Evolutionary conservation across 2,329 filamentous ascomycete genomes (phyloP).

Genomic region (Aureobasidium zeae): DNA sequence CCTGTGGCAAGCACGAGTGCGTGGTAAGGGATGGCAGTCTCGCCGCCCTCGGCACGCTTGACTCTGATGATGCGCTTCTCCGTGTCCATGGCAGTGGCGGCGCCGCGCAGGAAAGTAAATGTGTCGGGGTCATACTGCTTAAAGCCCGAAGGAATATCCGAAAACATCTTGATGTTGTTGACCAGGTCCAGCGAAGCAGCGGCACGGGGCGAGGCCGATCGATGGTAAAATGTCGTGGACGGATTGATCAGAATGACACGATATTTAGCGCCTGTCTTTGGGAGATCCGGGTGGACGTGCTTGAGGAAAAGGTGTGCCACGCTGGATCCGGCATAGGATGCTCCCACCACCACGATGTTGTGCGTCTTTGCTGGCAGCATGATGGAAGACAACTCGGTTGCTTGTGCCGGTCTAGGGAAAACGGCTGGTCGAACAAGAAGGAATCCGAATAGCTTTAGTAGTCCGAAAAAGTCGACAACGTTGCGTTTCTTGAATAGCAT

Average conservation of each 20-base stretch:
- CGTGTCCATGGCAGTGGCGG: slow-evolving; percentile 40
- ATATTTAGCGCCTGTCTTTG: slow-evolving; percentile 28
- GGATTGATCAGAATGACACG: slow-evolving; percentile 48
- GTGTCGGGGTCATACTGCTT: slow-evolving; percentile 38
- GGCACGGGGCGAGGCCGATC: slow-evolving; percentile 45
- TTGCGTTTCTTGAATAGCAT: too few species aligned
- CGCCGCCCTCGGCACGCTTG: slow-evolving; percentile 22
- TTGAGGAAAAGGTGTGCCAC: slow-evolving; percentile 46
- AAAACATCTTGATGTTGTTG: slow-evolving; percentile 39
- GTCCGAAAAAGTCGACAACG: too few species aligned
- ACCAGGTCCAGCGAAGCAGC: slow-evolving; percentile 42
- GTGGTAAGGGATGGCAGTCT: slow-evolving; percentile 38
- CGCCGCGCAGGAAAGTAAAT: slow-evolving; percentile 44
- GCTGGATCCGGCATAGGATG: slow-evolving; percentile 44
- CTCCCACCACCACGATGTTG: slow-evolving; percentile 46
- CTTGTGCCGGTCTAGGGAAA: too few species aligned
- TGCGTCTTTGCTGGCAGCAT: not conserved
- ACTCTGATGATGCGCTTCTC: slow-evolving; percentile 37
- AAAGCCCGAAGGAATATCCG: slow-evolving; percentile 43
- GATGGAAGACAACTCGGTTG: too few species aligned
- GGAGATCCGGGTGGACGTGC: slow-evolving; percentile 39
- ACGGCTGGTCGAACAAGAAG: too few species aligned
- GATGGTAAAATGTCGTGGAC: slow-evolving; percentile 45
- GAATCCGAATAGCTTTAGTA: too few species aligned
- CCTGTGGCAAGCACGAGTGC: slow-evolving; percentile 50